Base-by-base conservation (phyloP, 306 rosid genomes). In the Fragaria vesca region DNA sequence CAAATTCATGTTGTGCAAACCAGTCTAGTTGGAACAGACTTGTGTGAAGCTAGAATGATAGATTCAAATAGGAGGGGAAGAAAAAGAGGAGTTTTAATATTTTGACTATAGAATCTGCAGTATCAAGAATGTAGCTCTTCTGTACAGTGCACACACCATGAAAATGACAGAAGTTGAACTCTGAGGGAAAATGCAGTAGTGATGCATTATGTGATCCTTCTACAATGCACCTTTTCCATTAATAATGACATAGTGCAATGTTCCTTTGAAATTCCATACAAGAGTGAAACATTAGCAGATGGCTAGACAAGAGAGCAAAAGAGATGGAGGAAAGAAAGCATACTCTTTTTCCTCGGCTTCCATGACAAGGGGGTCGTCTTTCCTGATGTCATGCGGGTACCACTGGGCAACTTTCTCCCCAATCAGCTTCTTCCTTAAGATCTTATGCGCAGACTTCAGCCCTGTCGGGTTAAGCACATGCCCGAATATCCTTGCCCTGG, bases 341-440 rank as follows among this genome's bases (percentile, higher is more conserved):
- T 87, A 95, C 99, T 88, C 94, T 73, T 93, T 90, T 77, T 95
- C 93, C 84, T 83, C 73, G 12, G 85, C 92, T 69, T 93, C 95
- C 96, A 88, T 79, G 82, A 90, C 63, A 69, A 72, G 87, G 76
- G 97, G 96, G 76, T 95, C 97, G 17, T 93, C 96, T 78, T 85
- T 88, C 73, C 82, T 82, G 80, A 93, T 85, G 84, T 93, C 97
- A n/a, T 87, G 69, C 8, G 97, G 97, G 80, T 95, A 95, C 97
- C 97, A 95, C 36, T 83, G 83, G 0, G 93, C 88, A 12, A 95
- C 92, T 83, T 91, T 93, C 40, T 91, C 97, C 54, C 99, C 99
- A 12, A 87, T 79, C 69, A 95, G 91, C 87, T 93, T 93, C 90
- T 88, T 87, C 15, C 97, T 93, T 40, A 93, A 75, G 83, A 89